These are phyloP conservation scores for Podila epigama DNA, from an alignment of 192 early-diverging fungal species.

Conservation along the genomic window DNA sequence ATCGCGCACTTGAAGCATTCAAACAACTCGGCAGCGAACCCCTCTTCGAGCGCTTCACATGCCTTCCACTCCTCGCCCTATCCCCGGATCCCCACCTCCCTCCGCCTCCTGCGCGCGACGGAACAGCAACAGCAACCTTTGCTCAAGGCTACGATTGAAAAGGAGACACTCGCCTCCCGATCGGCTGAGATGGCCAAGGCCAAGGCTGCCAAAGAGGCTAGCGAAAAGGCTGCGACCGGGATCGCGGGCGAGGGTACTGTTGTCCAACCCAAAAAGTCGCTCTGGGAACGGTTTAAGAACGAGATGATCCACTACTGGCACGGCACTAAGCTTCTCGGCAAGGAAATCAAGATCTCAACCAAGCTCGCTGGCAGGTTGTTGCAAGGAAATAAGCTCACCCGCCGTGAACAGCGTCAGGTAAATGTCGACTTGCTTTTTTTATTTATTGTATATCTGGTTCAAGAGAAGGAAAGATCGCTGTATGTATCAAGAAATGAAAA, in stretches of 20 bases:
- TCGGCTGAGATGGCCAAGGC: slow-evolving; percentile 52
- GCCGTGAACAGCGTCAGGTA: slow-evolving; percentile 88
- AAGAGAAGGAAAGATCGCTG: no score
- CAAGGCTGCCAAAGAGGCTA: slow-evolving; percentile 34
- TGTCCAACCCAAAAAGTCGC: slow-evolving; percentile 59
- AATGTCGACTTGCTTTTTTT: no score
- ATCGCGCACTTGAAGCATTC: slow-evolving; percentile 9
- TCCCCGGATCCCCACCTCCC: slow-evolving; percentile 32
- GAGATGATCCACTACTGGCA: slow-evolving; percentile 94
- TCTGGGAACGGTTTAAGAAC: slow-evolving; percentile 83
- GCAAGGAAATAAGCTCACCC: slow-evolving; percentile 77
- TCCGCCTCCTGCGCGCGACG: slow-evolving; percentile 24
- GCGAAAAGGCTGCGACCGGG: slow-evolving; percentile 21
- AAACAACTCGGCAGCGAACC: background rate
- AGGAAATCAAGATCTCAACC: slow-evolving; percentile 87
- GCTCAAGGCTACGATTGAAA: slow-evolving; percentile 39
- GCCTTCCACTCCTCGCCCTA: slow-evolving; percentile 43
- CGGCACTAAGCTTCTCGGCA: slow-evolving; percentile 87
- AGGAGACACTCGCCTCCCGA: slow-evolving; percentile 44
- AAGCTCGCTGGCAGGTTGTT: slow-evolving; percentile 76
- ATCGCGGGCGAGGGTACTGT: slow-evolving; percentile 30
- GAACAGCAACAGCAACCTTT: slow-evolving; percentile 29
- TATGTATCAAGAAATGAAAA: no score
- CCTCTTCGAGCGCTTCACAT: background rate
- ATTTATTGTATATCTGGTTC: no score